These are phyloP conservation scores for Lippia alba DNA, from an alignment of 305 asterid species.

Conservation along the genomic window DNA sequence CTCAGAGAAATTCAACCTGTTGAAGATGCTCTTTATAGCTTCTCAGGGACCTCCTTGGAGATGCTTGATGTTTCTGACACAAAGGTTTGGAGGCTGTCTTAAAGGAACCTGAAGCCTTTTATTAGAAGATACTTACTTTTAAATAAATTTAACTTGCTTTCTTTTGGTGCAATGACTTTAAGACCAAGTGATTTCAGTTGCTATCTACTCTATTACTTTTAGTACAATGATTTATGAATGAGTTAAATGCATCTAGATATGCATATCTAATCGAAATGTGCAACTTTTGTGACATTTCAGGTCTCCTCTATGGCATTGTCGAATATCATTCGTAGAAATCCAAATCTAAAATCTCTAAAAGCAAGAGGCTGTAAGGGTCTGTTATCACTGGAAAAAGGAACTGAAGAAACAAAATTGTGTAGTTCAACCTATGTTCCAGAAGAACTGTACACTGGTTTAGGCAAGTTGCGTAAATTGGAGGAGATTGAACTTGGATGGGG, in stretches of 20 bases:
- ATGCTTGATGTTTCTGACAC: constrained; percentile 87
- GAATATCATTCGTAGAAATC: constrained; percentile 62
- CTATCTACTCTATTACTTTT: constrained; percentile 21
- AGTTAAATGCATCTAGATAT: constrained; percentile 20
- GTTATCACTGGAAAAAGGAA: constrained; percentile 42
- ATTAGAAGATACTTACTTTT: constrained; percentile 22
- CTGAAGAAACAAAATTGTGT: constrained; percentile 40
- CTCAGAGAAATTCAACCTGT: constrained; percentile 68
- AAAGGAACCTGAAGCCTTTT: constrained; percentile 12
- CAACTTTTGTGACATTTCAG: constrained; percentile 51
- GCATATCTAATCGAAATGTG: constrained; percentile 24
- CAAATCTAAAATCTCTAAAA: constrained; percentile 59
- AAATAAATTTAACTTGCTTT: constrained; percentile 11
- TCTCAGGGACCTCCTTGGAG: constrained; percentile 76
- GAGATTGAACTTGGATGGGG: constrained; percentile 95
- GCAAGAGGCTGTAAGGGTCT: constrained; percentile 78
- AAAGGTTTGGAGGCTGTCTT: constrained; percentile 51
- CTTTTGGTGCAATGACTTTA: background rate
- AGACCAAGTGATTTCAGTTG: constrained; percentile 22
- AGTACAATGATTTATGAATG: background rate
- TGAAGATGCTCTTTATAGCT: constrained; percentile 59
- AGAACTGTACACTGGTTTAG: constrained; percentile 58
- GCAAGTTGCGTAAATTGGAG: constrained; percentile 65
- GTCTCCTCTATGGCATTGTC: constrained; percentile 65
- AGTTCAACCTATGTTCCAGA: constrained; percentile 38